Evolutionary conservation across 2,329 filamentous ascomycete genomes (phyloP).

Genomic region (Apiospora sp.): DNA sequence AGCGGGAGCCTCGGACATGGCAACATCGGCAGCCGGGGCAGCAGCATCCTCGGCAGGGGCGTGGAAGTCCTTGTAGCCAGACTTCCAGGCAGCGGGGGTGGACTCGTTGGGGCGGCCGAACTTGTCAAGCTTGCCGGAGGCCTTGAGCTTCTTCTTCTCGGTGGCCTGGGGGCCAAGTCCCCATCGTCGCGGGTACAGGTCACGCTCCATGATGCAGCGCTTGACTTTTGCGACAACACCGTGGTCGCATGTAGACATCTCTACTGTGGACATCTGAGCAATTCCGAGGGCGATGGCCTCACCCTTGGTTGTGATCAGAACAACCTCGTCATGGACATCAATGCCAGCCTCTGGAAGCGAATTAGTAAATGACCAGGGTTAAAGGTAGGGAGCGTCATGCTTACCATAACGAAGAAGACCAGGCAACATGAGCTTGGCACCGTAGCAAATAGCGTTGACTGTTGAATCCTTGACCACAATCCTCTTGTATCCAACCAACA

Average conservation of each 20-base stretch:
- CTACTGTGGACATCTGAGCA: conserved; percentile 96
- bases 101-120: conserved; percentile 91
- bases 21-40: conserved; percentile 54
- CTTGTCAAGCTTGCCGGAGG: conserved; percentile 97
- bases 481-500: conserved; percentile 93
- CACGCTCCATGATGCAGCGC: conserved; percentile 99
- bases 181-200: conserved; percentile 96
- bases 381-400: conserved; percentile 40
- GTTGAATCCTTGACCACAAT: conserved; percentile 97
- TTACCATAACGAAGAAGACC: conserved; percentile 89
- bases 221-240: conserved; percentile 99
- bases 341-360: conserved; percentile 77
- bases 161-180: conserved; percentile 90
- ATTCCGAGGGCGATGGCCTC: conserved; percentile 97
- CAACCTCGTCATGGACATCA: conserved; percentile 94
- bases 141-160: conserved; percentile 99
- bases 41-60: conserved; percentile 56
- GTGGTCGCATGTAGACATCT: conserved; percentile 96
- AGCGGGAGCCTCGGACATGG: conserved; percentile 52
- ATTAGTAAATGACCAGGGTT: conserved; percentile 23
- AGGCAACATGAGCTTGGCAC: conserved; percentile 98
- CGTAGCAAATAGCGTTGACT: conserved; percentile 97
- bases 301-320: conserved; percentile 98
- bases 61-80: conserved; percentile 90
- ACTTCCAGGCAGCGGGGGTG: conserved; percentile 92